Evolutionary conservation across 83 land plant species (phyloP).

Genomic region (Isoetes engelmannii): DNA sequence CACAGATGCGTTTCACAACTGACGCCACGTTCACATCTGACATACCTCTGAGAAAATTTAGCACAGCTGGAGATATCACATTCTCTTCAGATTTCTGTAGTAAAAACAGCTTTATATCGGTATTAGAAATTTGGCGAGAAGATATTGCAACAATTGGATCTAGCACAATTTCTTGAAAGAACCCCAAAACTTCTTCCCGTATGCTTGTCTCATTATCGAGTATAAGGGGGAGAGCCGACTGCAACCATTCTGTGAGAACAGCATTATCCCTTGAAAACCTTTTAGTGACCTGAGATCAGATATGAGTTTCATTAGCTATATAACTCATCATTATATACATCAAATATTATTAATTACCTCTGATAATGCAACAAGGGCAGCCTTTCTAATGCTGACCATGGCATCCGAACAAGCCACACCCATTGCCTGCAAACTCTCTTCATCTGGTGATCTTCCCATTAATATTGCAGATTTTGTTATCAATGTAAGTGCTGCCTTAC

Average conservation of each 20-base stretch:
- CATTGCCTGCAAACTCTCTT: conserved; percentile 46
- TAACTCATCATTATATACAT: too few species aligned
- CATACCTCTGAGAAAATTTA: conserved; percentile 44
- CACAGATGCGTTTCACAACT: conserved; percentile 67
- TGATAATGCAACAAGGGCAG: conserved; percentile 67
- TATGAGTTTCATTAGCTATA: background rate
- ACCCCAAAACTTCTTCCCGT: conserved; percentile 70
- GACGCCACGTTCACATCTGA: conserved; percentile 49
- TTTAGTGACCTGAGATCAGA: conserved; percentile 46
- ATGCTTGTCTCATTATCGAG: conserved; percentile 77
- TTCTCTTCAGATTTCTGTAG: conserved; percentile 26
- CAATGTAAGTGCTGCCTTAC: conserved; percentile 65
- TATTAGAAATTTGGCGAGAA: background rate
- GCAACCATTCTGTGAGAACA: conserved; percentile 67
- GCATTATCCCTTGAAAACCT: conserved; percentile 33
- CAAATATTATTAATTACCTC: conserved; percentile 48
- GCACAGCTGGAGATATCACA: conserved; percentile 44
- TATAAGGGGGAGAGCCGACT: conserved; percentile 56
- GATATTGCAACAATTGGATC: conserved; percentile 49
- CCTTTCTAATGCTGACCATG: conserved; percentile 81
- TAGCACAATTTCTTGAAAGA: conserved; percentile 65
- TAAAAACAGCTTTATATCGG: background rate
- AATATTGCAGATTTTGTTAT: conserved; percentile 53
- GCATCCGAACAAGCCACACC: conserved; percentile 78
- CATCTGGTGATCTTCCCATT: conserved; percentile 50